Percentiles rank a stretch among this genome's conserved stretches.
phyloP scores from a whole-genome alignment of 2,329 filamentous ascomycete species.

The Cladophialophora yegresii region DNA sequence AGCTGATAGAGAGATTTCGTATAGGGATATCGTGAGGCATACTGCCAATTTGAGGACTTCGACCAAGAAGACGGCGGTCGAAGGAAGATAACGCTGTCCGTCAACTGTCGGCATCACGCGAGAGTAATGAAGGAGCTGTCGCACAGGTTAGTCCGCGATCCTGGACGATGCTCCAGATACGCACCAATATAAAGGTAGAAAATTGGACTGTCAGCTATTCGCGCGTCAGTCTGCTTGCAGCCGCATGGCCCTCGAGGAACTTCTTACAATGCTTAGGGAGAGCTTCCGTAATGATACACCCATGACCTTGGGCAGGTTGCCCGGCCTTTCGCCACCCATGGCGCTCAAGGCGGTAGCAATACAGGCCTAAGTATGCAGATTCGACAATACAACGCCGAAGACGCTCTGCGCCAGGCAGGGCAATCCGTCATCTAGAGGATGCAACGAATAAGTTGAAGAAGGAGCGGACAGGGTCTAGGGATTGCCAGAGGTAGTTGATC shows the following conservation, averaged over 20 bases:
- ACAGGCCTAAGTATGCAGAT: not conserved
- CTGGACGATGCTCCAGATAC: constrained; percentile 22
- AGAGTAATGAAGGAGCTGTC: constrained; percentile 88
- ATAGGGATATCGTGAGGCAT: constrained; percentile 81
- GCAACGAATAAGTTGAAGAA: constrained; percentile 14
- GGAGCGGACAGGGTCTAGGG: constrained; percentile 31
- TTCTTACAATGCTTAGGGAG: constrained; percentile 46
- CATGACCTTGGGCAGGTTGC: constrained; percentile 38
- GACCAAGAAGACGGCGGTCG: constrained; percentile 89
- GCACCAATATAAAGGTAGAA: constrained; percentile 49
- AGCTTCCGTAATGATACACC: constrained; percentile 41
- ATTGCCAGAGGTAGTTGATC: not conserved
- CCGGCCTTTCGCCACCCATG: constrained; percentile 28
- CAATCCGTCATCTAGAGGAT: constrained; percentile 18
- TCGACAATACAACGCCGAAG: constrained; percentile 8
- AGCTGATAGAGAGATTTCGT: constrained; percentile 77
- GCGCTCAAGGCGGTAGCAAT: constrained; percentile 5
- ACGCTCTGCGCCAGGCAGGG: constrained; percentile 27
- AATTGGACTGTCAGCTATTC: constrained; percentile 48
- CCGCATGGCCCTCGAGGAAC: not conserved
- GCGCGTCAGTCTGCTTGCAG: constrained; percentile 24
- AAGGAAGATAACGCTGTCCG: constrained; percentile 87
- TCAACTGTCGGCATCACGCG: constrained; percentile 83
- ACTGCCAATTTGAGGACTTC: constrained; percentile 88
- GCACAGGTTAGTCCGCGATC: constrained; percentile 17